Percentiles rank a stretch among this genome's conserved stretches.
phyloP scores from a whole-genome alignment of 441 rosid genomes.

The Euphorbia celastroides region DNA sequence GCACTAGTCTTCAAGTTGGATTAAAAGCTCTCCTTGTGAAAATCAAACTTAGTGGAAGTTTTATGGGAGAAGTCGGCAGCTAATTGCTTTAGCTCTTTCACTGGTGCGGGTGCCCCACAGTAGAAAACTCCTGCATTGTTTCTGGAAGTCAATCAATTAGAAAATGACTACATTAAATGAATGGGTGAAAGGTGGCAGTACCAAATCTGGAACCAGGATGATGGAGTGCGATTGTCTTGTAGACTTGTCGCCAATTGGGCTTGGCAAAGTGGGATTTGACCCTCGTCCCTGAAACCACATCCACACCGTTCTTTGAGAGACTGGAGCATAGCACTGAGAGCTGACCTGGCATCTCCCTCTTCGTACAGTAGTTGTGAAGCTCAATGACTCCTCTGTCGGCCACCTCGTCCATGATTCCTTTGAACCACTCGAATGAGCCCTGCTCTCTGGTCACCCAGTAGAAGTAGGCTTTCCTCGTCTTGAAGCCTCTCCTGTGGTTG shows the following conservation, averaged over 20 bases:
- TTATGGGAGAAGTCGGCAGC: slow-evolving; percentile 75
- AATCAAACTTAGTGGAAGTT: slow-evolving; percentile 85
- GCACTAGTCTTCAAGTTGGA: not conserved
- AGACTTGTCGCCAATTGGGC: slow-evolving; percentile 88
- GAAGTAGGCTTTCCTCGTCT: slow-evolving; percentile 71
- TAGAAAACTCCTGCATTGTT: slow-evolving; percentile 74
- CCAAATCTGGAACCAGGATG: slow-evolving; percentile 58
- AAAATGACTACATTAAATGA: not conserved
- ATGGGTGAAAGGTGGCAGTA: slow-evolving; percentile 12
- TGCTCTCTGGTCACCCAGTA: slow-evolving; percentile 94
- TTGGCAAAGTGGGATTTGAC: slow-evolving; percentile 88
- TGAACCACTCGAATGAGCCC: slow-evolving; percentile 96
- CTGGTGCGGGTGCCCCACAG: slow-evolving; percentile 73
- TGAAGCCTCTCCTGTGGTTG: slow-evolving; percentile 37
- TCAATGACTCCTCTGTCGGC: slow-evolving; percentile 66
- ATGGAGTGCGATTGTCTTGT: slow-evolving; percentile 56
- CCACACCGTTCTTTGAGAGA: slow-evolving; percentile 84
- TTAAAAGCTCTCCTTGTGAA: slow-evolving; percentile 62
- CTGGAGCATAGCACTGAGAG: slow-evolving; percentile 83
- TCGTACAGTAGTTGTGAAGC: slow-evolving; percentile 92
- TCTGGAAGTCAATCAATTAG: not conserved
- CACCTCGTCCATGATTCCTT: slow-evolving; percentile 87
- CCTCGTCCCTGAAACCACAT: slow-evolving; percentile 78
- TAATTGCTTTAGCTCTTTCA: slow-evolving; percentile 53
- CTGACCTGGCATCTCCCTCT: slow-evolving; percentile 90